A percentile compares a stretch with the other conserved stretches of the same genome.
phyloP scores from a whole-genome alignment of 345 rosid species.

The Lenwebbia sp. region DNA sequence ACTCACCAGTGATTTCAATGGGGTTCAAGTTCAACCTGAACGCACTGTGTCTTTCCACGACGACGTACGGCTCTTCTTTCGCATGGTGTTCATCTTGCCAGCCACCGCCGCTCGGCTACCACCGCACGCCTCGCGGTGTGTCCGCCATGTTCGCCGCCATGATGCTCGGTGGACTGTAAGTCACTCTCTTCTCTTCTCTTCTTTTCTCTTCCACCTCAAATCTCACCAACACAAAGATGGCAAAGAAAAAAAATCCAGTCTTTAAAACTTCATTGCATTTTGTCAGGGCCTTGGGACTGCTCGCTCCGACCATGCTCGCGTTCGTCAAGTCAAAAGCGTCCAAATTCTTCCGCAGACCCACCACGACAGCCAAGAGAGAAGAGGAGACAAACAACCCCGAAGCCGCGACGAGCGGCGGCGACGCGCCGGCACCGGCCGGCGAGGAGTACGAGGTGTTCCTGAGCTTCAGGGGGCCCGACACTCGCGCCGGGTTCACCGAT shows the following conservation, averaged over 20 bases:
- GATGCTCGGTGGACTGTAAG: background rate
- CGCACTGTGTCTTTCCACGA: background rate
- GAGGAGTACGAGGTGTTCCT: background rate
- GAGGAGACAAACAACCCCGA: background rate
- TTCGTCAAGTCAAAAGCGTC: background rate
- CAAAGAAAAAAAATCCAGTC: background rate
- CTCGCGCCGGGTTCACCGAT: background rate
- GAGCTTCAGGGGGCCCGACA: background rate
- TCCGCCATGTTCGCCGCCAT: background rate
- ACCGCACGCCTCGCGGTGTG: background rate
- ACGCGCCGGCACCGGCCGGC: background rate
- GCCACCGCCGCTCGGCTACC: background rate
- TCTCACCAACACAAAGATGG: background rate
- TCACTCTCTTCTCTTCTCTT: background rate
- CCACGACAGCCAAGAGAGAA: background rate
- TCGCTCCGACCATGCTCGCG: background rate
- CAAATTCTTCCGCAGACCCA: background rate
- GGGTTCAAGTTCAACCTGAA: too few species aligned
- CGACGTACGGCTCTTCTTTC: background rate
- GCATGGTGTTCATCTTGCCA: background rate
- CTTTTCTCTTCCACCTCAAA: background rate
- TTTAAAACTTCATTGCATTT: background rate
- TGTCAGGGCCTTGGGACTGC: background rate
- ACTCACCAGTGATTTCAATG: too few species aligned
- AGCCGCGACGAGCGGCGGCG: background rate